Percentiles rank a stretch among this genome's conserved stretches.
Conservation (phyloP, 208 protist species). For the Trypanosoma platydactyli region DNA sequence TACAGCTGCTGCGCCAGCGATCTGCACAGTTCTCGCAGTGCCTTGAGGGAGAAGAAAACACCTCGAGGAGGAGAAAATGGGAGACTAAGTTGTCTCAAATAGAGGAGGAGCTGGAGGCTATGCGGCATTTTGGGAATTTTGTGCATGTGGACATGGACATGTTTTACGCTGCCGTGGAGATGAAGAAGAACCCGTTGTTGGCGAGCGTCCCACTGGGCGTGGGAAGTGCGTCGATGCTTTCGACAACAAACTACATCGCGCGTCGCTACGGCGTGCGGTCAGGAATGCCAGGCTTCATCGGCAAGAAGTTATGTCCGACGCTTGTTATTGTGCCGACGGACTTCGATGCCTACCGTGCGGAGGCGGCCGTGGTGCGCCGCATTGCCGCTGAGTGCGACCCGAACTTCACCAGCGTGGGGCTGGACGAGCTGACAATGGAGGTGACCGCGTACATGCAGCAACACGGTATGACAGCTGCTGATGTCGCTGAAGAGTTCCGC, state of each 20-base stretch:
- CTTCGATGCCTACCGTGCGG: conserved; percentile 77
- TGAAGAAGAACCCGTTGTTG: conserved; percentile 91
- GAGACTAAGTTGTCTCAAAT: conserved; percentile 49
- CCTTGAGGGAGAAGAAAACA: conserved; percentile 56
- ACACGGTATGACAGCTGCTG: conserved; percentile 45
- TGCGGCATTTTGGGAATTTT: conserved; percentile 66
- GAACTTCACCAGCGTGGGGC: conserved; percentile 72
- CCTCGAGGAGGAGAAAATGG: conserved; percentile 46
- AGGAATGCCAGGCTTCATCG: conserved; percentile 97
- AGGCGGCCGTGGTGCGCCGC: conserved; percentile 62
- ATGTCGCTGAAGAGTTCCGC: conserved; percentile 75
- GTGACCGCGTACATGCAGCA: conserved; percentile 66
- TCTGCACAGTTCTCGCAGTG: conserved; percentile 37
- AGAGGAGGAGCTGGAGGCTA: conserved; percentile 65
- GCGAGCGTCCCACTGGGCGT: conserved; percentile 93
- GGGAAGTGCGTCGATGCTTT: conserved; percentile 92
- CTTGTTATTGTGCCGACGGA: conserved; percentile 85
- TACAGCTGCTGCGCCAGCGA: conserved; percentile 41
- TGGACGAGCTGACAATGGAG: conserved; percentile 91
- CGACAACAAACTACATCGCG: conserved; percentile 96
- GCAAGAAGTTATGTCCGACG: conserved; percentile 83
- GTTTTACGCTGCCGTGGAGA: conserved; percentile 92
- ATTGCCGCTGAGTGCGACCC: conserved; percentile 88
- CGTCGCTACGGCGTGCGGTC: conserved; percentile 94
- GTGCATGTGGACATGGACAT: conserved; percentile 94